Percentiles rank a stretch among this genome's conserved stretches.
phyloP scores from a whole-genome alignment of 108 stramenopile genomes.

The Cylindrotheca closterium region DNA sequence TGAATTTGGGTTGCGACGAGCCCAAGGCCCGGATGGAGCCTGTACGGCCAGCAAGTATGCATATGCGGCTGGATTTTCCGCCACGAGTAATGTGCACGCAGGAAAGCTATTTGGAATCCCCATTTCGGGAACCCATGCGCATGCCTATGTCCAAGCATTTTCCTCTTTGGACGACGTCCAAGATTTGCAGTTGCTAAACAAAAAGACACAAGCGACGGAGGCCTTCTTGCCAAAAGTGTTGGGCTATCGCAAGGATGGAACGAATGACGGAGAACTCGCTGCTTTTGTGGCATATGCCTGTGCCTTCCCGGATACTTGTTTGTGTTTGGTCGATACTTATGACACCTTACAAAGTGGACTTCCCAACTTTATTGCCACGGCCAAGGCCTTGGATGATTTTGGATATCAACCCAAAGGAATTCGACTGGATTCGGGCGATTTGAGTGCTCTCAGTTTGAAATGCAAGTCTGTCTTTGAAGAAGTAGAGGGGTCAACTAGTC shows the following conservation, averaged over 20 bases:
- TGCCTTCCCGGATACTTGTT: conserved; percentile 90
- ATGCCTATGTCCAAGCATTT: conserved; percentile 94
- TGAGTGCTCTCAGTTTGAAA: conserved; percentile 79
- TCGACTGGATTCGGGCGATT: conserved; percentile 95
- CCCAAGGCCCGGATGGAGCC: conserved; percentile 98
- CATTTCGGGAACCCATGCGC: conserved; percentile 95
- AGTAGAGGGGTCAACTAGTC: background rate
- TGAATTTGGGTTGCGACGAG: conserved; percentile 97
- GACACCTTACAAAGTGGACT: conserved; percentile 92
- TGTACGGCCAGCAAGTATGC: conserved; percentile 89
- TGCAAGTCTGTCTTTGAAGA: conserved; percentile 57
- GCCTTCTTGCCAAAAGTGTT: conserved; percentile 48
- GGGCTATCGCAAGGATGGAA: conserved; percentile 51
- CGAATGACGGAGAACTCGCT: conserved; percentile 95
- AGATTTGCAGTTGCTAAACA: conserved; percentile 38
- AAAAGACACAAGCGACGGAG: conserved; percentile 28
- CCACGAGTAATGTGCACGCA: conserved; percentile 93
- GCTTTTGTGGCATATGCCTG: conserved; percentile 95
- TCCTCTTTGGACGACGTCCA: conserved; percentile 67
- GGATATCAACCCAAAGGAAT: conserved; percentile 90
- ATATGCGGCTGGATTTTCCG: conserved; percentile 95
- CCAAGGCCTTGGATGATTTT: conserved; percentile 86
- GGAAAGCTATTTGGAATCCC: conserved; percentile 84
- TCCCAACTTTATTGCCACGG: conserved; percentile 91
- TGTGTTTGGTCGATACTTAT: conserved; percentile 98